A percentile compares a stretch with the other conserved stretches of the same genome.
Conservation (phyloP, 305 asterid species). For the Fraxinus xanthoxyloides region DNA sequence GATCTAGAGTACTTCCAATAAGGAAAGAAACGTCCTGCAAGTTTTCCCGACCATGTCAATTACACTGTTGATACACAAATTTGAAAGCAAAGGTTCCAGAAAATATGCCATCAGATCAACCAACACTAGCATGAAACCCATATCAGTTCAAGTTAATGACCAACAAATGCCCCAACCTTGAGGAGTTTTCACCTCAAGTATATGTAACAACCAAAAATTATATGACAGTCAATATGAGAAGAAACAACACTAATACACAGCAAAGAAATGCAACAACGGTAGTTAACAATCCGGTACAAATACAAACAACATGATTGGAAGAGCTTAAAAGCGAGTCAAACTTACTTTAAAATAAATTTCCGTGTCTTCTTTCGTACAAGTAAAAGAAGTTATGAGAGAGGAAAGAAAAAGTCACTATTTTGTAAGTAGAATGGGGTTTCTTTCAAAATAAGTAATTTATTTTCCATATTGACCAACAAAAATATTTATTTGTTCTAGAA, state of each 20-base stretch:
- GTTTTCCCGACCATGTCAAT: background rate
- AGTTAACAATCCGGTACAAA: background rate
- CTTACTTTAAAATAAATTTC: background rate
- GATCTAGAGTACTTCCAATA: conserved; percentile 11
- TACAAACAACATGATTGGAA: background rate
- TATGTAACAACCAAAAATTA: background rate
- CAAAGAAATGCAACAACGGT: background rate
- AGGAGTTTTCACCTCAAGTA: background rate
- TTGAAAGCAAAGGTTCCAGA: background rate
- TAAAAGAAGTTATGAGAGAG: background rate
- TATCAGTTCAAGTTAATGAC: background rate
- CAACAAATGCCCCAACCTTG: background rate
- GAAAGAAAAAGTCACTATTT: background rate
- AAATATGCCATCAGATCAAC: background rate
- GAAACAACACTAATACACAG: background rate
- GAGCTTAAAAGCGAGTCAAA: background rate
- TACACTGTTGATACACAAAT: conserved; percentile 5
- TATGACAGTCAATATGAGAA: background rate
- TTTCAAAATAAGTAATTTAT: background rate
- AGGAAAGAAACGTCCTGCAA: conserved; percentile 30
- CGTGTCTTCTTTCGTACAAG: background rate
- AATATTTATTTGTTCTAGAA: background rate
- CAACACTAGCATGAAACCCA: background rate
- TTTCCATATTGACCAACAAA: background rate
- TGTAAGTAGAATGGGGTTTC: background rate